Evolutionary conservation across 2,329 filamentous ascomycete genomes (phyloP), one percentile per base, ranked within the genome.

Genomic region (Botrytis pseudocinerea): DNA sequence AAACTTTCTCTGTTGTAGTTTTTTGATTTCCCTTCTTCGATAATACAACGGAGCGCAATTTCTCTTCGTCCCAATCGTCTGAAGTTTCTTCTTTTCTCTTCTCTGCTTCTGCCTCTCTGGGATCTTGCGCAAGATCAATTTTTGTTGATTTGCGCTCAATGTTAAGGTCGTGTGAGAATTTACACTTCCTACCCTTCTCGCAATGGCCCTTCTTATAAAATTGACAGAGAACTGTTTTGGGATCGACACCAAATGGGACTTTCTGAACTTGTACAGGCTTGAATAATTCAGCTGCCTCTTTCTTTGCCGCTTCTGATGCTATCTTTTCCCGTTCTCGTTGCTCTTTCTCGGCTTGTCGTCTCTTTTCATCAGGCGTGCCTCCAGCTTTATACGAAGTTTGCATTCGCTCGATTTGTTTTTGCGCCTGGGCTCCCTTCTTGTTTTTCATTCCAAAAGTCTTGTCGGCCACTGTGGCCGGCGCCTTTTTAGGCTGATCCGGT

Each of bases 361-460:
- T 88, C 87, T 98, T 98, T 82, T 96, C 92, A 73, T 98, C 95
- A 35, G 93, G 89, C n/a, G 88, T 92, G 75, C 94, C 93, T 78
- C 92, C 91, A 73, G 88, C 87, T 77, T 92, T 90, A 70, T 91
- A 88, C 79, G 94, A 92, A 64, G 91, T 88, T 78, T 91, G 85
- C 82, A 99, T 89, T 80, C 94, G 93, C 74, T 93, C 91, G 81
- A 99, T 98, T 78, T 95, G 90, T 84, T 91, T 97, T 85, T 98
- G 93, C 72, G 94, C 95, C 70, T 90, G 91, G 73, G 90, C 92
- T 78, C 96, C 96, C 87, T 98, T 99, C 87, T 99, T 99, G 82
- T 99, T 99, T 86, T 99, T 99, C 96, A 99, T 98, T 79, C 96
- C 96, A 87, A 99, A 99, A 66, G 96, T 97, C 85, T 95, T 96